phyloP scores from a whole-genome alignment of 345 rosid genomes.

The Ceriops zippeliana region DNA sequence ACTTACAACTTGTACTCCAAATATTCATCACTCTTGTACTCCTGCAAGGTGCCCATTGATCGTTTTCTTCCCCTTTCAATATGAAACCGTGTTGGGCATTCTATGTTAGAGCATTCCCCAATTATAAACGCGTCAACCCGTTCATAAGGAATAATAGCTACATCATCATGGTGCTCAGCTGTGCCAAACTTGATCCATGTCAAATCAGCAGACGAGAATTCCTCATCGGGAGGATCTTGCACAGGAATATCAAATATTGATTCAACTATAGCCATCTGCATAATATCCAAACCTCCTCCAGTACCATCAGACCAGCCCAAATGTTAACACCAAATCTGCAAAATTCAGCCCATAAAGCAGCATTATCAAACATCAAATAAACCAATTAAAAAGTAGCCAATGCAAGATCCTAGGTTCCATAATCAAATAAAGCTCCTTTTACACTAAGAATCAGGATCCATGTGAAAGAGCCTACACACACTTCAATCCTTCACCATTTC shows the following conservation, averaged over 20 bases:
- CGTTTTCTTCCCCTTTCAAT: slow-evolving; percentile 88
- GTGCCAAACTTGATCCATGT: slow-evolving; percentile 81
- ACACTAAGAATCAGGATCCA: too few species aligned
- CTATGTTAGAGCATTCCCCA: slow-evolving; percentile 83
- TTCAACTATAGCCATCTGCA: slow-evolving; percentile 53
- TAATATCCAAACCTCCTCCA: not conserved
- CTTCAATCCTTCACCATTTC: too few species aligned
- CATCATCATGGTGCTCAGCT: slow-evolving; percentile 34
- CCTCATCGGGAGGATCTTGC: slow-evolving; percentile 72
- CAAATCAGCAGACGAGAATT: slow-evolving; percentile 72
- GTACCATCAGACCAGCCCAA: not conserved
- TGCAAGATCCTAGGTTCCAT: too few species aligned
- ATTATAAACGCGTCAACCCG: slow-evolving; percentile 76
- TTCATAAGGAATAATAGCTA: slow-evolving; percentile 77
- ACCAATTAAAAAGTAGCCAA: too few species aligned
- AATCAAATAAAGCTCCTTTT: too few species aligned
- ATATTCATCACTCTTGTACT: slow-evolving; percentile 77
- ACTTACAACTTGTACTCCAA: slow-evolving; percentile 82
- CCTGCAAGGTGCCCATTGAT: slow-evolving; percentile 59
- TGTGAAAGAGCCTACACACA: too few species aligned
- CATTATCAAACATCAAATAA: not conserved
- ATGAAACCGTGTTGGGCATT: slow-evolving; percentile 86
- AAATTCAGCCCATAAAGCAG: not conserved
- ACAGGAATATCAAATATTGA: slow-evolving; percentile 53
- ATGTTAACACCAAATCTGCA: not conserved